Evolutionary conservation across 179 eudicot species (phyloP), one percentile per base, ranked within the genome.

Genomic region (Monotropa hypopitys): DNA sequence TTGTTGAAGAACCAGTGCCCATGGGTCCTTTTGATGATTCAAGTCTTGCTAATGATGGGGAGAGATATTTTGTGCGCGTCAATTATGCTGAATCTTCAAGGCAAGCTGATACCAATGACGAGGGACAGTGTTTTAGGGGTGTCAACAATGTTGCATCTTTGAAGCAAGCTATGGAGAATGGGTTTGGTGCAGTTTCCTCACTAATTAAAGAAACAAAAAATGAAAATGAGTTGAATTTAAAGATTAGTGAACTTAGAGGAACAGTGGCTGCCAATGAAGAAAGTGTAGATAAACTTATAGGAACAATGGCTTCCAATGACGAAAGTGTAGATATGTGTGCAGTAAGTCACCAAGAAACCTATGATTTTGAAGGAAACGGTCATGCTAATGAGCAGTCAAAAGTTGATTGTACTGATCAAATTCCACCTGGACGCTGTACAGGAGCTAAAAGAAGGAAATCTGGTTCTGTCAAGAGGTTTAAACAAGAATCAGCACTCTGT

Each of bases 371-470:
- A 83, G 87, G 74, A 73, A 86, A 82, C 75, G 83, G 79, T 63
- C 80, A 79, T 45, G 82, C 63, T 65, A 85, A 83, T 86, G 81
- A 85, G 73, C 82, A 75, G 15, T 76, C 86, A 21, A 88, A 88
- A 71, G 79, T 70, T 79, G 82, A 87, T 73, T 67, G 81, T 74
- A 77, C 43, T 53, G 91, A 88, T 53, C 84, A 85, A 43, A 85
- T 80, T 72, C 90, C 85, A 73, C 45, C 81, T 82, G 86, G 84
- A 85, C 90, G 85, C 32, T 81, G 83, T 45, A 87, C 82, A 76
- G 97, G 97, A 75, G 89, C 99, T 57, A 94, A 81, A 74, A 85
- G 89, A 84, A 91, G 98, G 86, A 93, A 96, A 80, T 90, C 98
- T 71, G 92, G 96, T 75, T 87, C 88, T 77, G 97, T 93, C 35